phyloP scores from a whole-genome alignment of 257 asterid species.

The Rubia yunnanensis region DNA sequence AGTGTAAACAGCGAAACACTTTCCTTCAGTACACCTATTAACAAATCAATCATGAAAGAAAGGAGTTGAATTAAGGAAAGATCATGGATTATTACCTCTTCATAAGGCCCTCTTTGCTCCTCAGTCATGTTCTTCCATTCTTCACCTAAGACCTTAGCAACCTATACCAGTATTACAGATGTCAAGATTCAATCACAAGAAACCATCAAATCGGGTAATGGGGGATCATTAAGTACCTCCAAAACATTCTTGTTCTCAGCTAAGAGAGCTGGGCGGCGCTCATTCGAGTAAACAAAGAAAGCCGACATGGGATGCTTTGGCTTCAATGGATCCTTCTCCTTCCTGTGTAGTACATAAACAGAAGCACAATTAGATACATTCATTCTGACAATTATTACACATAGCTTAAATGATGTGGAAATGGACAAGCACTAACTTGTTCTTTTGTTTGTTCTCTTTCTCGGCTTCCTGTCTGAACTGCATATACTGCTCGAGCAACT shows the following conservation, averaged over 20 bases:
- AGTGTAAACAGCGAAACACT: background rate
- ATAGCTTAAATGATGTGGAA: background rate
- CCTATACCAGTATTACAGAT: conserved; percentile 18
- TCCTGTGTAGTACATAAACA: conserved; percentile 28
- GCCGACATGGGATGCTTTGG: conserved; percentile 90
- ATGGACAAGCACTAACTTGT: conserved; percentile 31
- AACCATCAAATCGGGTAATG: background rate
- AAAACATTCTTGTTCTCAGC: conserved; percentile 49
- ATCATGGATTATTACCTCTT: conserved; percentile 33
- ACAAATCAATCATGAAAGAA: background rate
- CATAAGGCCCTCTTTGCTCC: conserved; percentile 56
- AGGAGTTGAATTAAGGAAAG: background rate
- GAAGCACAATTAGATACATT: background rate
- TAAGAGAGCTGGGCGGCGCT: conserved; percentile 52
- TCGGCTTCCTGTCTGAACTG: conserved; percentile 64
- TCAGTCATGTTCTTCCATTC: conserved; percentile 90
- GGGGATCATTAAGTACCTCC: conserved; percentile 40
- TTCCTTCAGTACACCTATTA: background rate
- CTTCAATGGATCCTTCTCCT: conserved; percentile 83
- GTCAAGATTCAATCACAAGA: background rate
- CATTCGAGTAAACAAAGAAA: conserved; percentile 54
- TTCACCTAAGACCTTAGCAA: conserved; percentile 69
- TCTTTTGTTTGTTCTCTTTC: conserved; percentile 40
- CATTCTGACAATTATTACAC: background rate
- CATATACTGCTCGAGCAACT: conserved; percentile 77